Base-by-base conservation (phyloP, 202 grass and related monocot genomes). In the Brachypodium distachyon region DNA sequence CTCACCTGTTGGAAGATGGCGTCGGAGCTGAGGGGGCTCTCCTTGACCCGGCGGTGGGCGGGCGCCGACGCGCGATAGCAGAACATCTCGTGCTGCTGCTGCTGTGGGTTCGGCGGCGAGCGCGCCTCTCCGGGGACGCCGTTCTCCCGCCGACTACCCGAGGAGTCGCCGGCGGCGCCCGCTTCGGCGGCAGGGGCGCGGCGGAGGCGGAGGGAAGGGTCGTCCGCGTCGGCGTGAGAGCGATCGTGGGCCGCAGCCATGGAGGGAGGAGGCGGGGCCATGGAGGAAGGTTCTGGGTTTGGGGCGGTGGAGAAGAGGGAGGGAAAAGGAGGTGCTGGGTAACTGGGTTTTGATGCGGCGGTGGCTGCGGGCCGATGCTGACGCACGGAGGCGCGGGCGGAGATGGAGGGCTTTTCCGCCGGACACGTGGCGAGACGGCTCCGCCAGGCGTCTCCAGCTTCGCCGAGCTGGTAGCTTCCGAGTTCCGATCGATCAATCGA, bases 11-110 rank as follows among this genome's bases (percentile, higher is more conserved):
- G 83, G 77, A 97, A 97, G 80, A 93, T 89, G 62, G 90, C 81
- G 77, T 91, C 88, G 59, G 91, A 92, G 82, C 95, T 98, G 47
- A 98, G 82, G 33, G 91, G 95, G 73, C 95, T 98, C 73, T 98
- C 91, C 77, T 83, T 94, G 70, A 98, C 84, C 27, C 80, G 70
- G 52, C 84, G 73, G 81, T 98, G 95, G 22, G 89, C 89, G 39
- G 95, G 91, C 41, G 83, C 80, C 46, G 91, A 92, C 61, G 89
- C 87, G 55, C 95, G 84, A 53, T 60, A 88, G 42, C 77, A 59
- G 21, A 86, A 59, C 74, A 85, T 12, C 73, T 56, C 51, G 49
- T 62, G 56, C 46, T 43, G 56, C 48, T 25, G 43, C 34, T 61
- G 57, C 29, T 49, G 70, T 23, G 32, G 58, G 10, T 50, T 50